A percentile compares a stretch with the other conserved stretches of the same genome.
These are phyloP conservation scores for Avena atlantica DNA, from an alignment of 176 grass and related monocot species.

Conservation along the genomic window DNA sequence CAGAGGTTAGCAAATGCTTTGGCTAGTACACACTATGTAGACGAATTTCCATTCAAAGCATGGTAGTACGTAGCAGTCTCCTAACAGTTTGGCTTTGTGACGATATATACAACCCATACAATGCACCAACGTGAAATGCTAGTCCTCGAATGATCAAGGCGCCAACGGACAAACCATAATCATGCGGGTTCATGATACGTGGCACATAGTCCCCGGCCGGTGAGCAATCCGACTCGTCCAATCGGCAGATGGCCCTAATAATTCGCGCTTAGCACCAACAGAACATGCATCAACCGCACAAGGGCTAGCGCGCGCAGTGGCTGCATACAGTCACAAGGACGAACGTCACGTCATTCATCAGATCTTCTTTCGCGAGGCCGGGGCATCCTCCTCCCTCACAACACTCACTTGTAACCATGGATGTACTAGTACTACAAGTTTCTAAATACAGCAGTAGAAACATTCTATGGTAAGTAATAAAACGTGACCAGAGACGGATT, in stretches of 20 bases:
- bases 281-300: neutral
- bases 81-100: neutral
- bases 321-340: neutral
- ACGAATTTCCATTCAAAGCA: neutral
- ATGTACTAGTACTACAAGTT: too few relatives aligned
- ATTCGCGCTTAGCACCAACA: constrained; percentile 10
- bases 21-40: neutral
- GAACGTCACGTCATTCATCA: too few relatives aligned
- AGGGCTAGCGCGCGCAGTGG: neutral
- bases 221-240: constrained; percentile 42
- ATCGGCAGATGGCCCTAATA: neutral
- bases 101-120: neutral
- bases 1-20: neutral
- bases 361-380: neutral
- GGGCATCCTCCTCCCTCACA: too few relatives aligned
- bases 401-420: too few relatives aligned
- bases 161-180: constrained; percentile 30
- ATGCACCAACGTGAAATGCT: constrained; percentile 28
- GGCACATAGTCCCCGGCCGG: constrained; percentile 30
- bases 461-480: neutral
- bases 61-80: neutral
- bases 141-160: neutral
- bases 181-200: neutral
- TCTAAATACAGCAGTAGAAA: too few relatives aligned
- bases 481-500: neutral